Percentiles rank a stretch among this genome's conserved stretches.
These are phyloP conservation scores for Tylopilus sp. DNA, from an alignment of 768 basidiomycete genomes.

Conservation along the genomic window DNA sequence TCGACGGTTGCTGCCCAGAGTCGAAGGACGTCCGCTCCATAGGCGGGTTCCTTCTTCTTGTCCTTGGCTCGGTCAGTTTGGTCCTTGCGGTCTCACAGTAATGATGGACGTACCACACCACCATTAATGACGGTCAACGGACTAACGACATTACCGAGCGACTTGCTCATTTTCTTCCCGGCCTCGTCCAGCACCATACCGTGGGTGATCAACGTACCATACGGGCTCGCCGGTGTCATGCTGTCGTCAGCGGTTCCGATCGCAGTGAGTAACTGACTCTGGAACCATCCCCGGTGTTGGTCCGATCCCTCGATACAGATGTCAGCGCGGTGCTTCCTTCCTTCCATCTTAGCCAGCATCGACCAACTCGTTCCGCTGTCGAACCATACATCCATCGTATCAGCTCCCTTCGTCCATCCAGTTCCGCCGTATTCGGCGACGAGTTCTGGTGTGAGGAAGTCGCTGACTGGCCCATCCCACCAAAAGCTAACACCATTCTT, in stretches of 20 bases:
- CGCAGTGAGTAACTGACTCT: conserved; percentile 86
- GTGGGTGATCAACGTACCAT: conserved; percentile 83
- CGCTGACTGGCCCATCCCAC: conserved; percentile 85
- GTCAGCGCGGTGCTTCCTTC: conserved; percentile 58
- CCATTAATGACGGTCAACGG: conserved; percentile 81
- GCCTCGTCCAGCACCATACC: conserved; percentile 93
- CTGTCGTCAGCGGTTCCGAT: conserved; percentile 39
- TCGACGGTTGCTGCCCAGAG: conserved; percentile 92
- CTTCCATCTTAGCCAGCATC: conserved; percentile 48
- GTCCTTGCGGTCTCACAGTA: background rate
- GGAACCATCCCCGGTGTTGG: conserved; percentile 99
- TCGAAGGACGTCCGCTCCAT: conserved; percentile 83
- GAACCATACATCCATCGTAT: conserved; percentile 99
- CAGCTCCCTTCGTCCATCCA: conserved; percentile 74
- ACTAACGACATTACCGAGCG: conserved; percentile 84
- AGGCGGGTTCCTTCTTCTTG: conserved; percentile 67
- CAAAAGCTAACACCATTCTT: conserved; percentile 76
- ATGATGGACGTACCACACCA: conserved; percentile 51
- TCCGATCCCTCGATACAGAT: conserved; percentile 94
- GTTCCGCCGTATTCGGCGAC: conserved; percentile 41
- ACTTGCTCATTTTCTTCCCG: conserved; percentile 97
- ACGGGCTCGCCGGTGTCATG: conserved; percentile 47
- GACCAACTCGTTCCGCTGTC: conserved; percentile 97
- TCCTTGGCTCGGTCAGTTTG: conserved; percentile 39
- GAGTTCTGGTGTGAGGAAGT: conserved; percentile 71